These are phyloP conservation scores for Lentinula sp. DNA, from an alignment of 768 basidiomycete genomes.

Conservation along the genomic window DNA sequence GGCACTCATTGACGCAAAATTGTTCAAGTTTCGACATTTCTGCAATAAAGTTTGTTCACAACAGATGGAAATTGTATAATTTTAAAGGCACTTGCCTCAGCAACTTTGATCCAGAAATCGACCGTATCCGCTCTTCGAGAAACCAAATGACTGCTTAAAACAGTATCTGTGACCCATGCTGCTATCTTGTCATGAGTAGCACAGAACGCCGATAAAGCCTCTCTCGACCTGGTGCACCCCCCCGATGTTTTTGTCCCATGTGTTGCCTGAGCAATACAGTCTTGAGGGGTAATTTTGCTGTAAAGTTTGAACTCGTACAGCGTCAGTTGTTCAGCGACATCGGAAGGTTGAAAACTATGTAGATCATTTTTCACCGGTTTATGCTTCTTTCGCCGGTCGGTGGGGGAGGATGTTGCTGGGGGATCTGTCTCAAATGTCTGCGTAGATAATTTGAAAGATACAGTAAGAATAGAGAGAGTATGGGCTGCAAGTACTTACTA, in stretches of 20 bases:
- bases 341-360: constrained; percentile 55
- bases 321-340: constrained; percentile 79
- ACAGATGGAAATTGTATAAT: not conserved
- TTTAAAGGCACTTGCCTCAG: constrained; percentile 48
- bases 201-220: constrained; percentile 32
- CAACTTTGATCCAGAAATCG: constrained; percentile 74
- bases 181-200: constrained; percentile 56
- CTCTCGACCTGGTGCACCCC: constrained; percentile 25
- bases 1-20: constrained; percentile 64
- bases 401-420: constrained; percentile 13
- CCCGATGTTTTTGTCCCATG: constrained; percentile 29
- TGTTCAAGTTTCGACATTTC: constrained; percentile 62
- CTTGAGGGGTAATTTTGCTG: constrained; percentile 59
- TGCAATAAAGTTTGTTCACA: constrained; percentile 18
- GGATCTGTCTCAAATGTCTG: constrained; percentile 37
- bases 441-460: constrained; percentile 1
- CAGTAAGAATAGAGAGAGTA: constrained; percentile 4
- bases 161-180: constrained; percentile 61
- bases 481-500: constrained; percentile 33
- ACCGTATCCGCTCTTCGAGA: constrained; percentile 52
- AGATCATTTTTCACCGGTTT: constrained; percentile 56
- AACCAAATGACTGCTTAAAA: constrained; percentile 45
- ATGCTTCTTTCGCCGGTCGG: constrained; percentile 34
- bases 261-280: constrained; percentile 65
- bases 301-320: constrained; percentile 69